Percentiles rank a stretch among this genome's conserved stretches.
phyloP scores from a whole-genome alignment of 192 early-diverging fungal genomes.

The Podila epigama region DNA sequence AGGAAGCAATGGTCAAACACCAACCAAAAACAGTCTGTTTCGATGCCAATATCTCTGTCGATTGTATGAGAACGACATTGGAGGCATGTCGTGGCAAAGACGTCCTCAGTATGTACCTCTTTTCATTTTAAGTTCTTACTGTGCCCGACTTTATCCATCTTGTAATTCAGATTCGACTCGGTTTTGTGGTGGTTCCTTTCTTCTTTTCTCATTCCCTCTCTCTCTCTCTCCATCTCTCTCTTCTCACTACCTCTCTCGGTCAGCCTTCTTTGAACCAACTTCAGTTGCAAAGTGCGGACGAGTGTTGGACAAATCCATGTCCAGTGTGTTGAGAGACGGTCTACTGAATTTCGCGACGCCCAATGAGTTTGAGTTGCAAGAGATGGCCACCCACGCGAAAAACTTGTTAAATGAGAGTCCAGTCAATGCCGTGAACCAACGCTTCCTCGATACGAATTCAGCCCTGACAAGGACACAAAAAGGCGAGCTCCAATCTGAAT shows the following conservation, averaged over 20 bases:
- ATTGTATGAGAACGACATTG: conserved; percentile 55
- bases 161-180: no score
- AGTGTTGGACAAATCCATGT: conserved; percentile 51
- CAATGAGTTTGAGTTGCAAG: conserved; percentile 73
- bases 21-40: conserved; percentile 66
- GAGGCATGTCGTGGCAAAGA: conserved; percentile 34
- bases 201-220: neutral
- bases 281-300: conserved; percentile 79
- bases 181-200: conserved; percentile 3
- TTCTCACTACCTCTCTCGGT: neutral
- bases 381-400: conserved; percentile 56
- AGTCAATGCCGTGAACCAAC: conserved; percentile 12
- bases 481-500: neutral
- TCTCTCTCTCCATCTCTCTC: neutral
- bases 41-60: conserved; percentile 75
- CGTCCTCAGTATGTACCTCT: conserved; percentile 54
- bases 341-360: conserved; percentile 72
- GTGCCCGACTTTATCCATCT: no score
- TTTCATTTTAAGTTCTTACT: neutral
- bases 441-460: conserved; percentile 6
- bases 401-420: conserved; percentile 32
- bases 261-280: conserved; percentile 91
- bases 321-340: conserved; percentile 1
- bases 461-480: neutral
- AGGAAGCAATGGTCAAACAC: conserved; percentile 28